Base-by-base conservation (phyloP, 139 green algal genomes). In the Pseudopediastrum boryanum region DNA sequence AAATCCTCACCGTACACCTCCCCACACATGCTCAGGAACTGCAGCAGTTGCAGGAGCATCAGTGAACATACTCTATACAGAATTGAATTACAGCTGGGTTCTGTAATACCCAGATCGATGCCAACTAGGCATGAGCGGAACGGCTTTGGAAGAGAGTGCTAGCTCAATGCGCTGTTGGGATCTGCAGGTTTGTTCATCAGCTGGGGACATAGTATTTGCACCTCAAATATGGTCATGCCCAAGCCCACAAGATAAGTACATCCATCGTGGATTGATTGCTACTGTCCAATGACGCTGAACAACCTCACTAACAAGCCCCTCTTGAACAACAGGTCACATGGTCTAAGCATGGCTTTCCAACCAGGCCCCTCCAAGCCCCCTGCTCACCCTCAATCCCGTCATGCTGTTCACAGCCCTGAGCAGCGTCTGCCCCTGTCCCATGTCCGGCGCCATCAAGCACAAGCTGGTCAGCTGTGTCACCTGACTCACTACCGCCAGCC, bases 391-490 rank as follows among this genome's bases (percentile, higher is more conserved):
- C 8, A 80, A 48, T 3, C 42, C 46, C 0, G 74, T 74, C 25
- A 80, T 44, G 62, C 16, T 33, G 46, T 23, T 42, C 10, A 80
- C 41, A 9, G 33, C 74, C 7, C 66, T 48, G 35, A 80, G 23
- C 62, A 67, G 61, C 23, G 50, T 4, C n/a, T n/a, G 9, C 31
- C 25, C 33, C 38, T 56, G 46, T 74, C 72, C 23, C 31, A 42
- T 23, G 46, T 33, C 35, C 61, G 46, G 31, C 44, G 52, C 25
- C n/a, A n/a, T n/a, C n/a, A 82, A 10, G 29, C 64, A 16, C 64
- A 82, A 41, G 64, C 75, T 76, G 43, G 51, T 27, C 64, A 82
- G 75, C 64, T 82, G 75, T 3, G 64, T 82, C 10, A 82, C 64
- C 36, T 13, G 31, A 29, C 62, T 66, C 27, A 82, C 50, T 13